Percentiles rank a stretch among this genome's conserved stretches.
phyloP scores from a whole-genome alignment of 345 rosid genomes.

The Barbarea vulgaris region DNA sequence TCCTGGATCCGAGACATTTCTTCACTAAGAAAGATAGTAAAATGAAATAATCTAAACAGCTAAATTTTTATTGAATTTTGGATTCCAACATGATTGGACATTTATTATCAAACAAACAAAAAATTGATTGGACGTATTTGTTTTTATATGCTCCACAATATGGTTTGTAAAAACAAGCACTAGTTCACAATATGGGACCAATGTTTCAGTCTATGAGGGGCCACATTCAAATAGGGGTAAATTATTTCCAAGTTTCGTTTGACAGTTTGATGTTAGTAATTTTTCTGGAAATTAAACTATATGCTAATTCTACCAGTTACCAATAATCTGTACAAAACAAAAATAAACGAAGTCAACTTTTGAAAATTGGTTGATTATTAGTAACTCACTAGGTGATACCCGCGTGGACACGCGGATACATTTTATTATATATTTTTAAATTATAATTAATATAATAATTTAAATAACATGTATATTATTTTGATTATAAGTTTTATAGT shows the following conservation, averaged over 20 bases:
- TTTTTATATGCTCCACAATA: background rate
- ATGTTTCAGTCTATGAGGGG: background rate
- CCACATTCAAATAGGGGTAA: background rate
- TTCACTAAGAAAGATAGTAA: too few relatives aligned
- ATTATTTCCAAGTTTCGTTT: background rate
- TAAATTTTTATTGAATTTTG: too few relatives aligned
- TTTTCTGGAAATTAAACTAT: background rate
- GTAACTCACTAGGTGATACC: too few relatives aligned
- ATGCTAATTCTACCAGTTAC: background rate
- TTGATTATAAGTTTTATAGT: too few relatives aligned
- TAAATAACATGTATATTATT: too few relatives aligned
- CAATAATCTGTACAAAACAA: background rate
- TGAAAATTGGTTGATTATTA: background rate
- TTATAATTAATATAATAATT: too few relatives aligned
- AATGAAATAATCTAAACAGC: too few relatives aligned
- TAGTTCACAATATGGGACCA: constrained; percentile 3
- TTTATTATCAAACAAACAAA: too few relatives aligned
- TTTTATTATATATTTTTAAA: too few relatives aligned
- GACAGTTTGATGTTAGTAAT: background rate
- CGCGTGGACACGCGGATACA: too few relatives aligned
- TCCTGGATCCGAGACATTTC: too few relatives aligned
- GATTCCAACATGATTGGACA: constrained; percentile 28
- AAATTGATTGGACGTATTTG: background rate
- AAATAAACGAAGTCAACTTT: background rate
- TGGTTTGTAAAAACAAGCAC: constrained; percentile 4